Conservation (phyloP, 1,139 yeast genomes). For the Groenewaldozyma sp. region DNA sequence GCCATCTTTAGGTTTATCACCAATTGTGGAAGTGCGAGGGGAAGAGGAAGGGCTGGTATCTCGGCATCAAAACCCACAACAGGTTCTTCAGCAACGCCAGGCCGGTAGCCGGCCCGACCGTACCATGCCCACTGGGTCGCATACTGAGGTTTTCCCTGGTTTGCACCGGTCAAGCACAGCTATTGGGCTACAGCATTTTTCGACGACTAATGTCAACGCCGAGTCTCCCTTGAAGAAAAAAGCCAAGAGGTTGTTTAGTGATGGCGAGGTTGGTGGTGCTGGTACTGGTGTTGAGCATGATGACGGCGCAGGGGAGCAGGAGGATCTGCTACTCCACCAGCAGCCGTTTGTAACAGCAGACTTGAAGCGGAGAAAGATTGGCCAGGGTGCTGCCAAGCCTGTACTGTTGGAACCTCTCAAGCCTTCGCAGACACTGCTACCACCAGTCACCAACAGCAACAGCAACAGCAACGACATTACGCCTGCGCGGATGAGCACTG, state of each 20-base stretch:
- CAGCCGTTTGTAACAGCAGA: too few relatives aligned
- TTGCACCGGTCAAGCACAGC: slow-evolving; percentile 31
- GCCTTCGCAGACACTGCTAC: neutral
- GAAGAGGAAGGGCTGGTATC: too few relatives aligned
- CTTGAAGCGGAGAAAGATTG: neutral
- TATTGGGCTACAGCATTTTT: slow-evolving; percentile 29
- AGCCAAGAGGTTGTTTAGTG: neutral
- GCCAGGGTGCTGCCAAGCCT: neutral
- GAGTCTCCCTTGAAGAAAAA: slow-evolving; percentile 16
- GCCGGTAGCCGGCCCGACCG: too few relatives aligned
- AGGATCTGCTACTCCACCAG: neutral
- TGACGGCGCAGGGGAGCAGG: neutral
- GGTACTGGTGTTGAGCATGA: neutral
- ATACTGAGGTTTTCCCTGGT: too few relatives aligned
- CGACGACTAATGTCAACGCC: slow-evolving; percentile 14
- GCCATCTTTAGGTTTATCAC: neutral
- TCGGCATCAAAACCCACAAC: too few relatives aligned
- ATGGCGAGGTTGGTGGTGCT: neutral
- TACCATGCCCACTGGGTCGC: too few relatives aligned
- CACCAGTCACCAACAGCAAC: neutral
- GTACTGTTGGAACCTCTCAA: slow-evolving; percentile 1
- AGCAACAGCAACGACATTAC: neutral
- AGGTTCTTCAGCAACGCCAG: too few relatives aligned
- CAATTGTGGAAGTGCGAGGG: neutral
- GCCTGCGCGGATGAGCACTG: too few relatives aligned